Evolutionary conservation across 1,139 yeast species (phyloP).

Genomic region (Debaryomyces fabryi): DNA sequence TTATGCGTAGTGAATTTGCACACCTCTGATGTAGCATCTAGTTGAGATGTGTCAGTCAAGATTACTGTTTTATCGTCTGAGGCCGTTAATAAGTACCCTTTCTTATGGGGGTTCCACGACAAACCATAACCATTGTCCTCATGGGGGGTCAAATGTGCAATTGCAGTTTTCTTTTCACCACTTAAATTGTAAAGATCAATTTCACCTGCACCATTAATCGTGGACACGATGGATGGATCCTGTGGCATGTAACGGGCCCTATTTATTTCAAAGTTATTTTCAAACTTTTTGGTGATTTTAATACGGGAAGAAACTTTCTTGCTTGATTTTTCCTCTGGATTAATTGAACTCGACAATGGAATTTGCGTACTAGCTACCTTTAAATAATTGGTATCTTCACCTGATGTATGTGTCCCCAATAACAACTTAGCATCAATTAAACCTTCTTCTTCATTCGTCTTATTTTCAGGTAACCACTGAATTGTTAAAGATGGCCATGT

Average conservation of each 20-base stretch:
- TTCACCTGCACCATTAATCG: slow-evolving; percentile 77
- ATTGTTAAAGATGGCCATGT: slow-evolving; percentile 82
- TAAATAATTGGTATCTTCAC: slow-evolving; percentile 73
- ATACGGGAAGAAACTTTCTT: slow-evolving; percentile 51
- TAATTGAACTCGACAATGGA: slow-evolving; percentile 42
- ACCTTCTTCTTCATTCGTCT: slow-evolving; percentile 27
- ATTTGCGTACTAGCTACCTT: slow-evolving; percentile 74
- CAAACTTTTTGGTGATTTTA: slow-evolving; percentile 60
- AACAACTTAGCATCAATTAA: slow-evolving; percentile 52
- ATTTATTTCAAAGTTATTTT: slow-evolving; percentile 65
- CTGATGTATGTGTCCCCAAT: slow-evolving; percentile 87
- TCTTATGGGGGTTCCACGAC: slow-evolving; percentile 55
- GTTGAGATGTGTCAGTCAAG: slow-evolving; percentile 51
- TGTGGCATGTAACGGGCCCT: slow-evolving; percentile 85
- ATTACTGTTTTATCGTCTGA: slow-evolving; percentile 68
- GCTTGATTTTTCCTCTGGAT: slow-evolving; percentile 20
- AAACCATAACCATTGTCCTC: slow-evolving; percentile 72
- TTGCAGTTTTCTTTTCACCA: slow-evolving; percentile 24
- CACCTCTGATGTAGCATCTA: slow-evolving; percentile 15
- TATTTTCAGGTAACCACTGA: slow-evolving; percentile 67
- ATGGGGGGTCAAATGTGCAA: slow-evolving; percentile 53
- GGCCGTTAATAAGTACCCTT: slow-evolving; percentile 57
- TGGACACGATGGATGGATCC: slow-evolving; percentile 65
- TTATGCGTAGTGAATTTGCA: slow-evolving; percentile 42
- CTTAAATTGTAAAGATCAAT: slow-evolving; percentile 63